Evolutionary conservation across 2,329 filamentous ascomycete species (phyloP).

Genomic region (Corniculantispora saksenae): DNA sequence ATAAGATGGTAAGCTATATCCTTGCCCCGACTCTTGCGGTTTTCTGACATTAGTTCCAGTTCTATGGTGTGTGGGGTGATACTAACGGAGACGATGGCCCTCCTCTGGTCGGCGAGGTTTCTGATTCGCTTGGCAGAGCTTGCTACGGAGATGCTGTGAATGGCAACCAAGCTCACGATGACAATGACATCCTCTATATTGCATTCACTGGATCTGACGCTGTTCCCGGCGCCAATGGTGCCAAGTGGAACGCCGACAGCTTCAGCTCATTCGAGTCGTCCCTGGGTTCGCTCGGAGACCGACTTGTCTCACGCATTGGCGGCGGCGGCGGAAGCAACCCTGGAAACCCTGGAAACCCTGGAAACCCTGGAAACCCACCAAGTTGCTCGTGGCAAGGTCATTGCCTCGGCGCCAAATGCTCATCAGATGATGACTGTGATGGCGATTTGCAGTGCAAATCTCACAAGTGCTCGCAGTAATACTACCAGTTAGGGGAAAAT

Average conservation of each 20-base stretch:
- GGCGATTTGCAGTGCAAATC: constrained; percentile 4
- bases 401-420: constrained; percentile 20
- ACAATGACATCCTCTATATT: constrained; percentile 61
- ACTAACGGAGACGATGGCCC: constrained; percentile 49
- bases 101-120: constrained; percentile 48
- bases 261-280: constrained; percentile 50
- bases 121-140: constrained; percentile 47
- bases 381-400: constrained; percentile 19
- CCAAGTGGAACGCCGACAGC: constrained; percentile 51
- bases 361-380: not conserved
- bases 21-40: not conserved
- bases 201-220: constrained; percentile 56
- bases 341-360: not conserved
- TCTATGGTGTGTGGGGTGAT: constrained; percentile 57
- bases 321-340: not conserved
- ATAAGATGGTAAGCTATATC: constrained; percentile 41
- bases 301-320: constrained; percentile 29
- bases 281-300: constrained; percentile 47
- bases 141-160: constrained; percentile 52
- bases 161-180: constrained; percentile 44
- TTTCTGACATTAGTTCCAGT: constrained; percentile 25
- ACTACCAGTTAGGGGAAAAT: too few relatives aligned
- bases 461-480: not conserved
- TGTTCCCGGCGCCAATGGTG: constrained; percentile 51
- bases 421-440: constrained; percentile 18